Base-by-base conservation (phyloP, 352 stramenopile genomes). In the Thalassiosira mediterranea region DNA sequence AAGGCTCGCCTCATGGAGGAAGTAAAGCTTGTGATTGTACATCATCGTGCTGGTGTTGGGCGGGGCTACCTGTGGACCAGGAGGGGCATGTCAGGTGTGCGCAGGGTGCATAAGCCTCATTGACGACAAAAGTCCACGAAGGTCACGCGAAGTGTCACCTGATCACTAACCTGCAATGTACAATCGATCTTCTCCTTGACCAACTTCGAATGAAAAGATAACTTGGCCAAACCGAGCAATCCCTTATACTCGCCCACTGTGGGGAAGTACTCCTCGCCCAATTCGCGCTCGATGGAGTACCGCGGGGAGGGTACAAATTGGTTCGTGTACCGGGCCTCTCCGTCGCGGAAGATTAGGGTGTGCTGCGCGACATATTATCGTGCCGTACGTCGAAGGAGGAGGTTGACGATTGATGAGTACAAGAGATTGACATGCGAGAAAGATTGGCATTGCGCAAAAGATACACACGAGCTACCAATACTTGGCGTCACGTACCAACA, bases 251-350 rank as follows among this genome's bases (percentile, higher is more conserved):
- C 67, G 40, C 74, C 74, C 38, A 83, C 62, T 7, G 44, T 76
- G 26, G 69, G 69, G 44, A 78, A 79, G 51, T 68, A 74, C 17
- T 83, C 74, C 53, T 83, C 61, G 29, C 48, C 52, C 17, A 71
- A 58, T 26, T 81, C 65, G 51, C 70, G 49, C 28, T 79, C 68
- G 57, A 82, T 74, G 17, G 49, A 34, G 64, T 76, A 84, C 23
- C 65, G 57, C 34, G 73, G 79, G 31, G 63, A 83, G 15, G 73
- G 62, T 29, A 87, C 71, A 25, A 60, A 87, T 52, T 84, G 73
- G 44, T 87, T 87, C 0, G 79, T 70, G 58, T 87, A 87, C 17
- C 15, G 60, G 32, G 69, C 79, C 11, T 79, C 60, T n/a, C 69
- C 74, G 34, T 79, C 28, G 1, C 69, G 67, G 38, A 87, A 53